Percentiles rank a stretch among this genome's conserved stretches.
Conservation (phyloP, 1,139 yeast genomes). For the Meyerozyma guilliermondii region DNA sequence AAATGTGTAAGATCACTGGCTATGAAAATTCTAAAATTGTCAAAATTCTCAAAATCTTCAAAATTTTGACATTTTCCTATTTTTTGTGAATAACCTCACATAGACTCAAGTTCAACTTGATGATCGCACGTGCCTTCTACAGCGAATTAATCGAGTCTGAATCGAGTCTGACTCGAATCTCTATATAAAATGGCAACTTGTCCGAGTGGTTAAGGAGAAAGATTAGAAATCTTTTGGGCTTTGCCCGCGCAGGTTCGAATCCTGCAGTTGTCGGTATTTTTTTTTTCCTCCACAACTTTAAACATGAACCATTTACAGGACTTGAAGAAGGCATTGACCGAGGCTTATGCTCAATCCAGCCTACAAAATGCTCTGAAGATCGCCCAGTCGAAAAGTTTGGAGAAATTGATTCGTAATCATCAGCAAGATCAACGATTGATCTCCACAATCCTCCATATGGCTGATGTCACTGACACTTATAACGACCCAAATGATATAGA, state of each 20-base stretch:
- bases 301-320: neutral
- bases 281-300: constrained; percentile 2
- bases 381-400: neutral
- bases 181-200: constrained; percentile 15
- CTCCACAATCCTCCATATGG: neutral
- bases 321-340: neutral
- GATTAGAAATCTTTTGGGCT: constrained; percentile 41
- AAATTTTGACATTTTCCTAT: too few relatives aligned
- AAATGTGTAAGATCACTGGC: too few relatives aligned
- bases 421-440: neutral
- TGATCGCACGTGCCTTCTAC: too few relatives aligned
- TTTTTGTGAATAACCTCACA: too few relatives aligned
- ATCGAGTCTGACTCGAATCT: too few relatives aligned
- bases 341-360: neutral
- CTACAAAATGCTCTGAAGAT: neutral
- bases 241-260: constrained; percentile 54
- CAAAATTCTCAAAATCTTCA: too few relatives aligned
- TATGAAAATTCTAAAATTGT: too few relatives aligned
- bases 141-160: too few relatives aligned
- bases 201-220: constrained; percentile 36
- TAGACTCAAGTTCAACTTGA: too few relatives aligned
- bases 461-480: constrained; percentile 2
- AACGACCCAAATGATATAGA: constrained; percentile 5
- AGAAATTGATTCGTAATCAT: neutral
- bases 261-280: constrained; percentile 38